Evolutionary conservation across 805 yeast genomes (phyloP), one percentile per base, ranked within the genome.

Genomic region (Metschnikowia koreensis): DNA sequence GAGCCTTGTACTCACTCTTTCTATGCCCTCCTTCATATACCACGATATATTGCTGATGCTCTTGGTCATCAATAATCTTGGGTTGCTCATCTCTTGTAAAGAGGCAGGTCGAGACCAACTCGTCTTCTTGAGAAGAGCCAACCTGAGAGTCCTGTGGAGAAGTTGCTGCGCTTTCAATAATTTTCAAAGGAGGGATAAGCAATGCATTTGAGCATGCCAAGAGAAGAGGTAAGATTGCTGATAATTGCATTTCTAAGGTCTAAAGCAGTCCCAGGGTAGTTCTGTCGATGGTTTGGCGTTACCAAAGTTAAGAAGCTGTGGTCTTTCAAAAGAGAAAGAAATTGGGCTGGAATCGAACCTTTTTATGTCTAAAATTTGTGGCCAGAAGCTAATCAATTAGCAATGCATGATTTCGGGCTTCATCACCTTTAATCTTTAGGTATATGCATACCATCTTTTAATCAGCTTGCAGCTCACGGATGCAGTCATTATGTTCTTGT

Each of bases 141-240:
- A 22, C 2, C 4, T 22, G 22, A 22, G 22, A 22, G 22, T 22
- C 22, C 22, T 22, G 22, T 22, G 22, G 22, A 31, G 34, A 6
- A 31, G 6, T 31, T 2, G 10, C 34, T 12, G 34, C 34, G 6
- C 34, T 12, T 3, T 22, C 22, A 22, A 22, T 4, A 3, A 83
- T 77, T 59, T 85, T 82, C 64, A 91, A 77, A 73, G 97, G 97
- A 26, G 53, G 11, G 64, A 52, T 40, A 63, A 54, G 46, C 48
- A 57, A 16, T 62, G 65, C 9, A 51, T 29, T 48, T 56, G 63
- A 40, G 66, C 67, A 28, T 40, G 41, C 34, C 34, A 31, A 31
- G 34, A 31, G 34, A 31, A 31, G 6, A 9, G 34, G 34, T 31
- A 31, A 3, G 13, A 31, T 12, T 31, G 34, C 2, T 10, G 34